Percentiles rank a stretch among this genome's conserved stretches.
Evolutionary conservation across 169 alveolate genomes (phyloP).

Genomic region (Babesia bovis): DNA sequence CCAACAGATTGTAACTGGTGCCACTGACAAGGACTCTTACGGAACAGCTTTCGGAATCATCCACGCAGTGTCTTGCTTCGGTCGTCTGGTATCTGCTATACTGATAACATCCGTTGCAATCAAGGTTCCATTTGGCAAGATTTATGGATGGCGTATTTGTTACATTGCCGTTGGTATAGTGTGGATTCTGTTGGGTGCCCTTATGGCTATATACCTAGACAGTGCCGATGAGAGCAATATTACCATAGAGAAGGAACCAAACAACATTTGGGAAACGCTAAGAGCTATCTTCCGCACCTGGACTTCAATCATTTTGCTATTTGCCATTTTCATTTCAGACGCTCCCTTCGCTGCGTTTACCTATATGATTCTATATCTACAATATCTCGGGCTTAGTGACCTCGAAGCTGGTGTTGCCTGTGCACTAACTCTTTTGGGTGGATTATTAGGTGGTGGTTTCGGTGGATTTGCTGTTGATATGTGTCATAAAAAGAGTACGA

Average conservation of each 20-base stretch:
- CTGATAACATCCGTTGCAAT: conserved; percentile 10
- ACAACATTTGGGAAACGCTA: neutral
- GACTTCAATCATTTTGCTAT: conserved; percentile 30
- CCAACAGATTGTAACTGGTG: conserved; percentile 37
- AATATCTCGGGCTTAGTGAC: conserved; percentile 85
- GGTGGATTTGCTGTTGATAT: conserved; percentile 86
- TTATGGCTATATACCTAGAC: conserved; percentile 1
- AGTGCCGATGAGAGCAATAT: neutral
- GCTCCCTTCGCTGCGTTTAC: conserved; percentile 88
- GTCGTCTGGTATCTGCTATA: conserved; percentile 30
- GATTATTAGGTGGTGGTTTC: conserved; percentile 85
- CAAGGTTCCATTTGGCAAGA: neutral
- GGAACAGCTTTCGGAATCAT: conserved; percentile 45
- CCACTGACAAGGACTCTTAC: neutral
- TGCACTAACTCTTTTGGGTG: conserved; percentile 83
- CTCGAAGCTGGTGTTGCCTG: conserved; percentile 82
- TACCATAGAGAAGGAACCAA: neutral
- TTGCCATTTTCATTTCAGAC: conserved; percentile 79
- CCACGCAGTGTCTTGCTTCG: conserved; percentile 44
- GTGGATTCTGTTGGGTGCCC: conserved; percentile 6
- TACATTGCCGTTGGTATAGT: conserved; percentile 7
- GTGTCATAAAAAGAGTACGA: conserved; percentile 75
- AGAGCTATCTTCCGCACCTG: conserved; percentile 25
- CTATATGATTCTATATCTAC: conserved; percentile 86
- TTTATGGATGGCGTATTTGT: conserved; percentile 51